Base-by-base conservation (phyloP, 176 grass and related monocot genomes). In the Aegilops bicornis region DNA sequence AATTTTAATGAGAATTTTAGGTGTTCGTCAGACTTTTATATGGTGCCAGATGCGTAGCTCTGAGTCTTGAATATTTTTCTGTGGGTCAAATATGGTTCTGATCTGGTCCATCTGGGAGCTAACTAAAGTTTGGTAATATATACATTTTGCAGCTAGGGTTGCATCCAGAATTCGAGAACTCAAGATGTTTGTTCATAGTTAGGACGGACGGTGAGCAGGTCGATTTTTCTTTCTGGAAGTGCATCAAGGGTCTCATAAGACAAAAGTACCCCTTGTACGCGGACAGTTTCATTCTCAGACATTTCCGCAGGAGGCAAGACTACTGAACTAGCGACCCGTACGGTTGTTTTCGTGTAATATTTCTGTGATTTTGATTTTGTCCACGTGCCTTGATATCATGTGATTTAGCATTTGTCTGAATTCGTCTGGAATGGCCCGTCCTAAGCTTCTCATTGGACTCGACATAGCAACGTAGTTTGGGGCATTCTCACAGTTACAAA, bases 171-270 rank as follows among this genome's bases (percentile, higher is more conserved):
- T 98, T 88, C 31, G 90, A 91, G 59, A 91, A 91, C 69, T 96
- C 93, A 33, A 91, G 93, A 13, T 98, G 97, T 87, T 82, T 99
- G 69, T 99, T 96, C 80, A 91, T 99, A 88, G 94, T 94, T 72
- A 92, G 94, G 83, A 94, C 83, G 64, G 90, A 94, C 8, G 92
- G 97, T 3, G 94, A 81, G 81, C 83, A 76, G 10, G 80, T 89
- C 40, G 97, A 99, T 90, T 99, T 99, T 89, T 99, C 90, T 3
- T 99, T 95, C 90, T 99, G 97, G 97, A 97, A 97, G 74, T 97
- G 97, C 94, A 88, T 99, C 71, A 99, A 99, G 91, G 97, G 97
- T 73, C 89, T 99, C 32, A 93, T 99, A 66, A 85, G 89, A 67
- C 75, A 91, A 89, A 99, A 99, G 33, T 99, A 99, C 56, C 97